Conservation (phyloP, 2,329 filamentous ascomycete species). For the Cyphellophora attinorum region DNA sequence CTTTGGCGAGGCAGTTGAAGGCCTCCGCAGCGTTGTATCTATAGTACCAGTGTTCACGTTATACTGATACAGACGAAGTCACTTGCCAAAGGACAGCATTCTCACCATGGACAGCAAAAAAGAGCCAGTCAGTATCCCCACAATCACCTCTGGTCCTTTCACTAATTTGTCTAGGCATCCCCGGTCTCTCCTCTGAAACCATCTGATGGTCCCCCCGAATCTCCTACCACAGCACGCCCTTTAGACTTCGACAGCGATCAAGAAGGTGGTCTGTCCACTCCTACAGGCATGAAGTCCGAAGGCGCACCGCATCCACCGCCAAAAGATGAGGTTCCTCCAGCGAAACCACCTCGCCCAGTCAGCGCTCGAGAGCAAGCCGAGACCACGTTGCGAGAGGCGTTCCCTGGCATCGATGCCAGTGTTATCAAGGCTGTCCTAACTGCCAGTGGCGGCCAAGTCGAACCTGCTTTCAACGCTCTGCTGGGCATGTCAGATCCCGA, state of each 20-base stretch:
- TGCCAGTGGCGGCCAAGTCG: constrained; percentile 78
- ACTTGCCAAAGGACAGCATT: no score
- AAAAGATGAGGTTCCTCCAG: constrained; percentile 41
- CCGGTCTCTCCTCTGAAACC: constrained; percentile 18
- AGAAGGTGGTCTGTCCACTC: constrained; percentile 27
- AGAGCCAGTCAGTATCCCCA: no score
- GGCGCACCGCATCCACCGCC: constrained; percentile 19
- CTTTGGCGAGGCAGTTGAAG: no score
- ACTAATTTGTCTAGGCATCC: constrained; percentile 9
- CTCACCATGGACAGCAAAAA: no score
- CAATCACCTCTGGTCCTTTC: no score
- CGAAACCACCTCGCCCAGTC: constrained; percentile 77
- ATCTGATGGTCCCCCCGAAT: constrained; percentile 31
- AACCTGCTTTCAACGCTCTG: constrained; percentile 91
- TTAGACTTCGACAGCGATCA: constrained; percentile 50
- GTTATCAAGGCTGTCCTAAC: constrained; percentile 82
- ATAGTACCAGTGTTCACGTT: no score
- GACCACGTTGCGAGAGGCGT: constrained; percentile 84
- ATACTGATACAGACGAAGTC: no score
- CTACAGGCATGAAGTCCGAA: constrained; percentile 19
- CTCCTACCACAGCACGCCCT: constrained; percentile 46
- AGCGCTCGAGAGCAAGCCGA: constrained; percentile 77
- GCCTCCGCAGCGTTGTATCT: no score
- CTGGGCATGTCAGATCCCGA: constrained; percentile 74
- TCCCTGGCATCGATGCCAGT: constrained; percentile 68